Base-by-base conservation (phyloP, 352 stramenopile genomes). In the Thraustochytrium striatum region DNA sequence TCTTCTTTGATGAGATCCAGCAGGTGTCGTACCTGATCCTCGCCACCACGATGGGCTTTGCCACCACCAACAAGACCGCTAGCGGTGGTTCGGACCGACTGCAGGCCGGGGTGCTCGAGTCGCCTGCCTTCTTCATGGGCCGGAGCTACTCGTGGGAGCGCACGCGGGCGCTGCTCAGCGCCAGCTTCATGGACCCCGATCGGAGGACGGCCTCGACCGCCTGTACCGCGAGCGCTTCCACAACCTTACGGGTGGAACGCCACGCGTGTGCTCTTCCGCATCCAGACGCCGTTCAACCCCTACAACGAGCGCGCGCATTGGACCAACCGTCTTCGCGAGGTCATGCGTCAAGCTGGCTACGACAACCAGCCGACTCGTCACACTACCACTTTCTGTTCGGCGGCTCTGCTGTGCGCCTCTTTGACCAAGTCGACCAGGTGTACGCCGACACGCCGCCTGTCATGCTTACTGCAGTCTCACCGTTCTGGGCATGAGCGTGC, bases 401-500 rank as follows among this genome's bases (percentile, higher is more conserved):
- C 11, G 65, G 65, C 21, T 39, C 65, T 5, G 52, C 21, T 0
- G 65, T 61, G 8, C 65, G 52, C 7, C n/a, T 75, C 16, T 75
- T 75, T 44, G 65, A 75, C 52, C 65, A 75, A 32, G 65, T 75
- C 3, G 65, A 75, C 65, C 44, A 75, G 30, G 65, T 75, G 16
- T 75, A 75, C 50, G n/a, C 16, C 5, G 65, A 75, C 32, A 75
- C 65, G 39, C 65, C 65, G 5, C 65, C 65, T 7, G 65, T 75
- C 44, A 75, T 75, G 65, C 41, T 75, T 38, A 75, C 65, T 9
- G 65, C 65, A 5, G 65, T 75, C 65, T 75, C 50, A 75, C 65
- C 21, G 65, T 75, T 30, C 65, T 75, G 16, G 65, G 65, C 25
- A 75, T 38, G 3, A 75, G 65, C 25, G 52, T 75, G 9, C n/a